These are phyloP conservation scores for Neurospora tetraspora DNA, from an alignment of 495 filamentous ascomycete species.

Conservation along the genomic window DNA sequence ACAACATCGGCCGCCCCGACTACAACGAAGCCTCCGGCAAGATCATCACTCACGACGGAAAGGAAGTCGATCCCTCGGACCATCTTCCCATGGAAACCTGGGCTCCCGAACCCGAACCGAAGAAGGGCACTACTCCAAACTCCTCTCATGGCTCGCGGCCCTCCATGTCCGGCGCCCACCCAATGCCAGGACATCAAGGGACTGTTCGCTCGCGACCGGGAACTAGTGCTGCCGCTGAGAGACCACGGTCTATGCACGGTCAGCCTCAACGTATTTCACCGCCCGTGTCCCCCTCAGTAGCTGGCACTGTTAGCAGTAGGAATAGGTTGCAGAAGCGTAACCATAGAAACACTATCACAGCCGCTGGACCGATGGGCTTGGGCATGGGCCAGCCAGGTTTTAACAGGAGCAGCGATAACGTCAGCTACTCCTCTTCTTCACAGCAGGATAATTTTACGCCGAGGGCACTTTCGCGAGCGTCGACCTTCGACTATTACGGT, in stretches of 20 bases:
- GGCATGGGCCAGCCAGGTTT: conserved; percentile 9
- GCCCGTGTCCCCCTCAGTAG: conserved; percentile 8
- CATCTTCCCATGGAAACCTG: conserved; percentile 84
- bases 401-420: conserved; percentile 11
- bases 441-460: conserved; percentile 36
- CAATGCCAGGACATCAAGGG: conserved; percentile 20
- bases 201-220: neutral
- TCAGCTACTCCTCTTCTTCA: conserved; percentile 18
- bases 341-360: conserved; percentile 28
- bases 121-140: conserved; percentile 38
- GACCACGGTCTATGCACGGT: conserved; percentile 14
- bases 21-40: conserved; percentile 41
- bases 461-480: conserved; percentile 26
- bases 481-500: conserved; percentile 30
- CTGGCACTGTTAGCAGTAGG: conserved; percentile 25
- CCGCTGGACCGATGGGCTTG: conserved; percentile 19
- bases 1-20: conserved; percentile 20
- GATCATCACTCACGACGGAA: conserved; percentile 75
- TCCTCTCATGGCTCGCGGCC: conserved; percentile 37
- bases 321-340: conserved; percentile 55
- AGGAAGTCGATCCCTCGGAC: conserved; percentile 85
- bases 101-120: conserved; percentile 87
- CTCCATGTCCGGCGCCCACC: conserved; percentile 36
- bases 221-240: neutral
- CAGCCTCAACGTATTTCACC: neutral